A percentile compares a stretch with the other conserved stretches of the same genome.
These are phyloP conservation scores for Phoenix dactylifera DNA, from an alignment of 176 grass and related monocot species.

Conservation along the genomic window DNA sequence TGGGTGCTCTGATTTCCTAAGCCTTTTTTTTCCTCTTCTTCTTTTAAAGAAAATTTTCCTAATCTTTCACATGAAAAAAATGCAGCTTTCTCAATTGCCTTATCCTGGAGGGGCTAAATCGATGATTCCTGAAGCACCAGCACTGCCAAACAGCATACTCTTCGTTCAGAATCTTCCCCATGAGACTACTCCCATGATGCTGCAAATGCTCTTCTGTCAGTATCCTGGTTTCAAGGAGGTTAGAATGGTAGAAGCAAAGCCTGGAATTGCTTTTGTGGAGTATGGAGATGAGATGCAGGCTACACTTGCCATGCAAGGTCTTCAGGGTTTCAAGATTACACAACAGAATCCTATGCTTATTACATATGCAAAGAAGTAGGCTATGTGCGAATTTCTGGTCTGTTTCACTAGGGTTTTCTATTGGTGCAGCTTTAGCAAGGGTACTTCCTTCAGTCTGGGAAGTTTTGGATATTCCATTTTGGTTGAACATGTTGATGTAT, in stretches of 20 bases:
- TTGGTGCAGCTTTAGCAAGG: too few species aligned
- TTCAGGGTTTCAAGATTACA: slow-evolving; percentile 71
- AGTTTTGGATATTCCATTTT: too few species aligned
- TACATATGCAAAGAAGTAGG: slow-evolving; percentile 80
- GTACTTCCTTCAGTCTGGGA: too few species aligned
- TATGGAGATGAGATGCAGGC: slow-evolving; percentile 72
- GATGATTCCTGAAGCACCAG: slow-evolving; percentile 59
- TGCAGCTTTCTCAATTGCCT: slow-evolving; percentile 62
- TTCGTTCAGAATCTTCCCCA: slow-evolving; percentile 91
- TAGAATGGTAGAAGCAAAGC: slow-evolving; percentile 81
- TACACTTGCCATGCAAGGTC: slow-evolving; percentile 50
- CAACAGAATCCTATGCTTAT: slow-evolving; percentile 87
- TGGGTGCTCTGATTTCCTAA: not conserved
- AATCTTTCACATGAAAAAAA: not conserved
- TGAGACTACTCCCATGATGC: slow-evolving; percentile 64
- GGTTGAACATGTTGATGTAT: too few species aligned
- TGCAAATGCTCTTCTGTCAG: slow-evolving; percentile 93
- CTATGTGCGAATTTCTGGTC: too few species aligned
- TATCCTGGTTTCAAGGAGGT: slow-evolving; percentile 94
- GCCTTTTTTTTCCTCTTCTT: too few species aligned
- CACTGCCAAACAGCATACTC: slow-evolving; percentile 77
- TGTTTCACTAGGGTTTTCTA: too few species aligned
- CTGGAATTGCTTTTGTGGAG: slow-evolving; percentile 88
- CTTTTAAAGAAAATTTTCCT: too few species aligned
- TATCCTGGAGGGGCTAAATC: slow-evolving; percentile 55